Evolutionary conservation across 2,329 filamentous ascomycete genomes (phyloP), one percentile per base, ranked within the genome.

Genomic region (Lecanoromycetidae sp.): DNA sequence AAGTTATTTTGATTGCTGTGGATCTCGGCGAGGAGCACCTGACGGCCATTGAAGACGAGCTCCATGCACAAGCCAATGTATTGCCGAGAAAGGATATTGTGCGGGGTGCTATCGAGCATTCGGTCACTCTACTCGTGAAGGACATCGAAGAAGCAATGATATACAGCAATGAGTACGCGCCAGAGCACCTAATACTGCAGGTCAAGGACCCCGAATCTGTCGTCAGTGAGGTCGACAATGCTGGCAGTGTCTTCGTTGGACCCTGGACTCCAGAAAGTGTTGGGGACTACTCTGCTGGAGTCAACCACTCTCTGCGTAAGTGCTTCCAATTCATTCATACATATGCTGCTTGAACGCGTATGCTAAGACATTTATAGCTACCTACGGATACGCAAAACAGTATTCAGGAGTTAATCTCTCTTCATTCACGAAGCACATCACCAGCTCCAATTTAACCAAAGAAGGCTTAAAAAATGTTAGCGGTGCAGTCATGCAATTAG

Each of bases 361-460:
- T 22, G 15, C 46, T 52, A 19, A 54, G 10, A 30, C 10, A 10
- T 23, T 15, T 15, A 13, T 22, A 94, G 87, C 91, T 44, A 98
- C 91, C 0, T 98, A 96, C 61, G 91, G 91, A 33, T 98, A 94
- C 60, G 91, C 91, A 40, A 94, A 94, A 69, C 91, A 98, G 66
- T 98, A 98, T 70, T 95, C 87, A 5, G 91, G 91, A 44, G 91
- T 98, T 60, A 98, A 94, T 65, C 76, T 98, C 5, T 87, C 79
- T 26, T 96, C 90, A 2, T 98, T 95, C 67, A 77, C 94, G 63
- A 98, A 98, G 71, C 87, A 96, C 71, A 95, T 98, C 60, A 98
- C 91, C 30, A 91, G 85, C 68, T 87, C 87, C 0, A 85, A 94
- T 64, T 74, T 98, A 52, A 94, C 87, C 1, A 77, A 80, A 15